Base-by-base conservation (phyloP, 2,329 filamentous ascomycete species). In the Eurotiales sp. region DNA sequence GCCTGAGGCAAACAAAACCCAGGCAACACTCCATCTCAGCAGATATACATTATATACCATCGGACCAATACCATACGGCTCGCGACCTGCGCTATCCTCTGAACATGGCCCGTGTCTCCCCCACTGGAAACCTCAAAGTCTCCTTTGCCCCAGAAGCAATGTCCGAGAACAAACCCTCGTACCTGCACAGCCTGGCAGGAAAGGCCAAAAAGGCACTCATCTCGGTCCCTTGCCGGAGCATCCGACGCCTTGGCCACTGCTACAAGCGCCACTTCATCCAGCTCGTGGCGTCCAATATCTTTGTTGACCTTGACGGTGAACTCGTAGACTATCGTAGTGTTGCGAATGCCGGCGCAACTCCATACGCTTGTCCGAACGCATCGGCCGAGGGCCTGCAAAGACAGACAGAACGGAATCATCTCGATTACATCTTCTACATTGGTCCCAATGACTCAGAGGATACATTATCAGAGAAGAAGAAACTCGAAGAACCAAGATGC, bases 91-190 rank as follows among this genome's bases (percentile, higher is more conserved):
- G n/a, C n/a, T 15, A 8, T 14, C 21, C 48, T 44, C 41, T 40
- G 32, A 45, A 37, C 40, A 53, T 53, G 51, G 46, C 46, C 41
- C 46, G 51, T 40, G 45, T 46, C 25, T 49, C 51, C 37, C 23
- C 49, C 17, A 44, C 11, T 11, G 51, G 49, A 43, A 14, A 52
- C 10, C 30, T 52, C 30, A 21, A 36, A 36, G 7, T 27, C 15
- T 10, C 15, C 29, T 15, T 8, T 21, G n/a, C n/a, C n/a, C n/a
- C n/a, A n/a, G 36, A 49, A 10, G 23, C 17, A 15, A 21, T 11
- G 19, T 6, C 25, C 21, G 14, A 41, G 23, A 22, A 8, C 11
- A 23, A 41, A 19, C 17, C 44, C 30, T 21, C 19, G 2, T 8
- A 8, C 30, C 15, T 36, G 3, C 15, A 17, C 8, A 47, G 8